phyloP scores from a whole-genome alignment of 202 grass and related monocot species.

The Digitaria exilis region DNA sequence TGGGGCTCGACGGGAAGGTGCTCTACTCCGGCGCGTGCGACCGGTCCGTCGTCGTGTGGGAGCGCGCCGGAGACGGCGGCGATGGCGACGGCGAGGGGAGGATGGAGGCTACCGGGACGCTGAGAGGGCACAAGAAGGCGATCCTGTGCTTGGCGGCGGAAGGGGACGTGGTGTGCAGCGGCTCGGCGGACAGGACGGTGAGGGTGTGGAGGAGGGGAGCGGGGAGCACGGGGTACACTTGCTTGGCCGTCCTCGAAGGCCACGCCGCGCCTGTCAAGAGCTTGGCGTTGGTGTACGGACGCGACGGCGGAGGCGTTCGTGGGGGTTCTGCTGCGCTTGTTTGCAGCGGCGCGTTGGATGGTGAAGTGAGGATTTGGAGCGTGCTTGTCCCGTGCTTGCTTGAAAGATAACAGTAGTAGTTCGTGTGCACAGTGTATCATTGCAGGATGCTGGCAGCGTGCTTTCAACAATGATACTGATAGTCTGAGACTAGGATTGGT shows the following conservation, averaged over 20 bases:
- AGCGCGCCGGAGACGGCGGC: neutral
- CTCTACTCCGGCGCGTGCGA: slow-evolving; percentile 74
- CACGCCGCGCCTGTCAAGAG: slow-evolving; percentile 76
- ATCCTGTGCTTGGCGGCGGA: slow-evolving; percentile 62
- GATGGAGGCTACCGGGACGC: slow-evolving; percentile 50
- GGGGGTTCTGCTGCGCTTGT: slow-evolving; percentile 23
- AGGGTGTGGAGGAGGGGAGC: slow-evolving; percentile 59
- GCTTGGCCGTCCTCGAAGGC: slow-evolving; percentile 64
- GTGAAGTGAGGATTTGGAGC: slow-evolving; percentile 58
- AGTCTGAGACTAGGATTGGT: no score
- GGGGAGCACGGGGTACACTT: slow-evolving; percentile 35
- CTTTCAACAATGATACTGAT: neutral
- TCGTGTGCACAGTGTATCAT: neutral
- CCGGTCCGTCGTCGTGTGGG: slow-evolving; percentile 64
- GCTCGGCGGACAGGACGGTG: slow-evolving; percentile 73
- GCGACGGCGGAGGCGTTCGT: neutral
- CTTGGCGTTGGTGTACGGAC: slow-evolving; percentile 42
- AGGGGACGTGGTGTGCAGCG: slow-evolving; percentile 59
- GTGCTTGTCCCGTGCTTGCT: slow-evolving; percentile 28
- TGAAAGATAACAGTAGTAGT: neutral
- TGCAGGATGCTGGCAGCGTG: neutral
- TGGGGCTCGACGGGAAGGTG: slow-evolving; percentile 43
- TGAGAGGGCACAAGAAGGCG: slow-evolving; percentile 58
- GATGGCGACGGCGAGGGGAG: no score
- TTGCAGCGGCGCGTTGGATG: slow-evolving; percentile 61